These are phyloP conservation scores for Termitomyces sp. DNA, from an alignment of 768 basidiomycete species.

Conservation along the genomic window DNA sequence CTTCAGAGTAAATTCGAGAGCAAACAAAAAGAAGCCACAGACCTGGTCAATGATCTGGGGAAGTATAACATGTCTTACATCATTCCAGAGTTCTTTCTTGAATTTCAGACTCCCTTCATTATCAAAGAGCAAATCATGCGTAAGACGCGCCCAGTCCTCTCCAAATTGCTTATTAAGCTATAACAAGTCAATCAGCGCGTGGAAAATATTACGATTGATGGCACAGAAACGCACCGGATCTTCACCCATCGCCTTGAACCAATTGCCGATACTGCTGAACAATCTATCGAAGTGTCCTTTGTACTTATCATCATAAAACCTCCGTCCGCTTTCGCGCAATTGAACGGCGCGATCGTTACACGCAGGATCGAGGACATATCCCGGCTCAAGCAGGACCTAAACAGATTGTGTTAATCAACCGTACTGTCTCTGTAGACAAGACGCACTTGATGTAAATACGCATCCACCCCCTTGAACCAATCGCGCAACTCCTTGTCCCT, in stretches of 20 bases:
- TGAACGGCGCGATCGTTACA: constrained; percentile 58
- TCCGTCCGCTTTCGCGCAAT: constrained; percentile 64
- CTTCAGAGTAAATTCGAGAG: too few species aligned
- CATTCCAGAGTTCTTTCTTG: constrained; percentile 86
- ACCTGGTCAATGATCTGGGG: constrained; percentile 76
- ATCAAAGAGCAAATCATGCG: constrained; percentile 79
- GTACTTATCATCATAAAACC: constrained; percentile 67
- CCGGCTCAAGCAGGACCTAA: constrained; percentile 69
- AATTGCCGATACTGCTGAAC: constrained; percentile 63
- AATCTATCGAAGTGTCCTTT: constrained; percentile 76
- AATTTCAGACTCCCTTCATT: constrained; percentile 79
- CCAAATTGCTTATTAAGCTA: constrained; percentile 69
- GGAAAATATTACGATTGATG: background rate
- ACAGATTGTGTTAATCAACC: background rate
- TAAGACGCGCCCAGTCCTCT: constrained; percentile 76
- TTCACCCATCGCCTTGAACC: constrained; percentile 80
- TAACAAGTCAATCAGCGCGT: background rate
- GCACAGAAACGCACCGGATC: constrained; percentile 49
- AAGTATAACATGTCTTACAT: constrained; percentile 77
- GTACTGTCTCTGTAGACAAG: background rate
- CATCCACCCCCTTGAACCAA: constrained; percentile 65
- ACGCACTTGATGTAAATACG: constrained; percentile 59
- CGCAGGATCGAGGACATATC: constrained; percentile 78
- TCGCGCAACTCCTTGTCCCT: constrained; percentile 67
- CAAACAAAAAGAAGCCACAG: constrained; percentile 7